A percentile compares a stretch with the other conserved stretches of the same genome.
These are phyloP conservation scores for Bisporella sp. DNA, from an alignment of 2,329 filamentous ascomycete species.

Conservation along the genomic window DNA sequence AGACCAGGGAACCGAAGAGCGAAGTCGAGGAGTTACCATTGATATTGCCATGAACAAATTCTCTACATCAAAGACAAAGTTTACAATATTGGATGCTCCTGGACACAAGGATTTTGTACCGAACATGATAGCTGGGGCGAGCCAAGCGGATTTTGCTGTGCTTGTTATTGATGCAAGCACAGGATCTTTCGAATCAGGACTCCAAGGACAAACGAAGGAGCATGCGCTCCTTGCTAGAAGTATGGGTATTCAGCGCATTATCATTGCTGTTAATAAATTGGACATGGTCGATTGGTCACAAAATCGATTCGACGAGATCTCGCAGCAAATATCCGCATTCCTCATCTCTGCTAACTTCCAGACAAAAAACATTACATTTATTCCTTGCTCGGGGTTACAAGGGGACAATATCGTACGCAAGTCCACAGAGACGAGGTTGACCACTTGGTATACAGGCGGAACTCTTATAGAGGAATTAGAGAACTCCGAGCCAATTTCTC, in stretches of 20 bases:
- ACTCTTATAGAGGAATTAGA: slow-evolving; percentile 84
- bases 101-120: slow-evolving; percentile 95
- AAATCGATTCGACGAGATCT: slow-evolving; percentile 78
- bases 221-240: slow-evolving; percentile 86
- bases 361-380: slow-evolving; percentile 71
- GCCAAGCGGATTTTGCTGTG: slow-evolving; percentile 92
- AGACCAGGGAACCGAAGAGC: slow-evolving; percentile 85
- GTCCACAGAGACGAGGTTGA: slow-evolving; percentile 42
- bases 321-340: slow-evolving; percentile 76
- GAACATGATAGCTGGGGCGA: slow-evolving; percentile 97
- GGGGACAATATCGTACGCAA: slow-evolving; percentile 75
- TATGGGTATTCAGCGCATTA: slow-evolving; percentile 79
- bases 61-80: slow-evolving; percentile 76
- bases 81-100: slow-evolving; percentile 92
- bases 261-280: slow-evolving; percentile 94
- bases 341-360: slow-evolving; percentile 77
- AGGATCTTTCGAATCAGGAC: slow-evolving; percentile 86
- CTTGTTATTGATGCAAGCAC: slow-evolving; percentile 87
- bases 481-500: slow-evolving; percentile 63
- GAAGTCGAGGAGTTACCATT: slow-evolving; percentile 86
- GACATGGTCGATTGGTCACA: slow-evolving; percentile 80
- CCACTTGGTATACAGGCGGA: slow-evolving; percentile 72
- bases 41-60: slow-evolving; percentile 95
- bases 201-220: slow-evolving; percentile 91
- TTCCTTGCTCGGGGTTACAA: slow-evolving; percentile 83